Evolutionary conservation across 2,329 filamentous ascomycete species (phyloP).

Genomic region (Elsinoe australis): DNA sequence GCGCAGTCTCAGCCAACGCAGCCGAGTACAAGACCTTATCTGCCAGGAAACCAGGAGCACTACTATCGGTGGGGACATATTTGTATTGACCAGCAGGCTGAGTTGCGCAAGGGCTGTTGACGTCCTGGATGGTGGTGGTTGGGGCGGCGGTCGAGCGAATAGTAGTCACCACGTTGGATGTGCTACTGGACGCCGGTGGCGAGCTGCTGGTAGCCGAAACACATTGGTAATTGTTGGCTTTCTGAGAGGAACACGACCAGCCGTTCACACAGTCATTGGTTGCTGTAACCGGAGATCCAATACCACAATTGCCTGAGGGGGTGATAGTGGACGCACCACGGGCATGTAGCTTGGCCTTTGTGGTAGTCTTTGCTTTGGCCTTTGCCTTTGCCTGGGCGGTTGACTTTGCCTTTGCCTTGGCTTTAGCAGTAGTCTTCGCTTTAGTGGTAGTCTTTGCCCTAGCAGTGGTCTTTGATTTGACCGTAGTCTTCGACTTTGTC

Average conservation of each 20-base stretch:
- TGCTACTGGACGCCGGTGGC: background rate
- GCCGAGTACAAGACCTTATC: background rate
- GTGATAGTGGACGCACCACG: background rate
- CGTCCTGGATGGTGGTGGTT: background rate
- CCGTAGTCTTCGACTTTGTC: no score
- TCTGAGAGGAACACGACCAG: background rate
- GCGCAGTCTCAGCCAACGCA: background rate
- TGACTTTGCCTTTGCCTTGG: background rate
- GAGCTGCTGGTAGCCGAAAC: background rate
- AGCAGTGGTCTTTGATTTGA: no score
- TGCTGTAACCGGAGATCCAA: constrained; percentile 2
- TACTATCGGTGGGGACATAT: background rate
- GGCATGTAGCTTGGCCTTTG: background rate
- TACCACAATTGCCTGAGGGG: constrained; percentile 8
- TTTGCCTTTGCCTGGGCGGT: background rate
- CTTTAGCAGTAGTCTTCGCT: background rate
- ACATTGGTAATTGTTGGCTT: constrained; percentile 2
- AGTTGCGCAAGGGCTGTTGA: background rate
- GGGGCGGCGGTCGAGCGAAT: background rate
- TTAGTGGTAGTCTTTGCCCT: background rate
- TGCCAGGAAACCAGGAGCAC: background rate
- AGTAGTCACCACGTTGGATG: background rate
- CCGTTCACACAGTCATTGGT: constrained; percentile 11
- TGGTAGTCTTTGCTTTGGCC: background rate
- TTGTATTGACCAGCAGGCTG: constrained; percentile 2